Conservation (phyloP, 2,329 filamentous ascomycete species). For the Teratosphaeria destructans region DNA sequence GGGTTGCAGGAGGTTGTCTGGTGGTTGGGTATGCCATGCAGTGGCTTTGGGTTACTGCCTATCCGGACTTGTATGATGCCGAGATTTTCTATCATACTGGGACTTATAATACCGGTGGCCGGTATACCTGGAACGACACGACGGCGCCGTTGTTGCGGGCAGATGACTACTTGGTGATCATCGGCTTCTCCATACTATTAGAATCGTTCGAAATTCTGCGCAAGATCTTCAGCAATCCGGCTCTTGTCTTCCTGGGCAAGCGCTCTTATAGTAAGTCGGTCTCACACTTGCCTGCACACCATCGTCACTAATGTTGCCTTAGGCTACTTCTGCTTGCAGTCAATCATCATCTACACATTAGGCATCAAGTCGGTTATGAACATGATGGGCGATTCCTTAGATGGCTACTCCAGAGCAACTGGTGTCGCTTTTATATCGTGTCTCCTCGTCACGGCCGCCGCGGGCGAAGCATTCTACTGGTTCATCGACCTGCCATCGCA, state of each 20-base stretch:
- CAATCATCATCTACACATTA: constrained; percentile 31
- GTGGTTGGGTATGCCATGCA: constrained; percentile 30
- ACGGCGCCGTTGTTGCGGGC: constrained; percentile 29
- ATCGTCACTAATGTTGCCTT: not conserved
- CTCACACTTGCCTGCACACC: not conserved
- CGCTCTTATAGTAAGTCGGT: constrained; percentile 35
- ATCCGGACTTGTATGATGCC: constrained; percentile 24
- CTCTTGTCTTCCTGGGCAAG: constrained; percentile 30
- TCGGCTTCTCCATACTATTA: constrained; percentile 32
- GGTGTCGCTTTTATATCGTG: constrained; percentile 12
- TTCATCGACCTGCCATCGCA: constrained; percentile 9
- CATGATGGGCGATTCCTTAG: constrained; percentile 4
- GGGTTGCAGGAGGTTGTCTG: constrained; percentile 23
- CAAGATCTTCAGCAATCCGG: constrained; percentile 24
- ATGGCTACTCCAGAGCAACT: constrained; percentile 5
- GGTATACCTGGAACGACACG: constrained; percentile 27
- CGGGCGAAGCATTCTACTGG: constrained; percentile 14
- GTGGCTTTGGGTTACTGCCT: constrained; percentile 34
- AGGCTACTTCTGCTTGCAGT: constrained; percentile 35
- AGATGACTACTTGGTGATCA: constrained; percentile 35
- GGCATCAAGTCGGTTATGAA: constrained; percentile 37
- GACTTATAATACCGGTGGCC: constrained; percentile 28
- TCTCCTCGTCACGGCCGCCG: constrained; percentile 9
- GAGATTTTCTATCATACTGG: constrained; percentile 34
- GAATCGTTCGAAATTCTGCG: constrained; percentile 31